A percentile compares a stretch with the other conserved stretches of the same genome.
These are phyloP conservation scores for Russula olivacea DNA, from an alignment of 768 basidiomycete genomes.

Conservation along the genomic window DNA sequence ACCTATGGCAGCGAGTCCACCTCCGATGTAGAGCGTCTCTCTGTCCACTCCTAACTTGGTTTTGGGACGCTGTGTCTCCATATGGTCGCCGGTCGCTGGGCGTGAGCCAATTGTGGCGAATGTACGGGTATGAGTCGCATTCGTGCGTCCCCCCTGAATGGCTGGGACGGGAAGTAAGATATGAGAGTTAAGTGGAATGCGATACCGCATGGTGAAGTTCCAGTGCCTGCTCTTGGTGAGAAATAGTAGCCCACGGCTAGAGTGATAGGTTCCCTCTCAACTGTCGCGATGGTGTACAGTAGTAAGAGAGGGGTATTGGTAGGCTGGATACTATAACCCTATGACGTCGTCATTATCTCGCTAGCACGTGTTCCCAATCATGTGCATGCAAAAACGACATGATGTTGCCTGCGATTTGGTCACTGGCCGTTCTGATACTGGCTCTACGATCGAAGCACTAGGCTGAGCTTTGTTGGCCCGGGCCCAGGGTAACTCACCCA, in stretches of 20 bases:
- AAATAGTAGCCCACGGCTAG: background rate
- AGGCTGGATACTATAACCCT: background rate
- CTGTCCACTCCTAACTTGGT: background rate
- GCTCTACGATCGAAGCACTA: too few species aligned
- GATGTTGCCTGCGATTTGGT: too few species aligned
- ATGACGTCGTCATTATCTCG: conserved; percentile 7
- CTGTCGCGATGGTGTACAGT: background rate
- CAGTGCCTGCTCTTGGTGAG: conserved; percentile 36
- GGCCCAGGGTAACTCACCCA: too few species aligned
- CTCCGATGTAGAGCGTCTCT: conserved; percentile 17
- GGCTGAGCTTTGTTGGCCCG: too few species aligned
- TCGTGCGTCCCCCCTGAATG: background rate
- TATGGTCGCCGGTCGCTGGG: conserved; percentile 6
- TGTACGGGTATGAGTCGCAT: background rate
- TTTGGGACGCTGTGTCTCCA: background rate
- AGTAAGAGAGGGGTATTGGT: background rate
- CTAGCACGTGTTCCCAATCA: background rate
- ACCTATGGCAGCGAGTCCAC: conserved; percentile 17
- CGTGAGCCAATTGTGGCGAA: conserved; percentile 11
- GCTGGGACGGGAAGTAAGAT: conserved; percentile 1
- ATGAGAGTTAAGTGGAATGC: background rate
- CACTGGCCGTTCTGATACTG: too few species aligned
- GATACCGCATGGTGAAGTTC: conserved; percentile 2
- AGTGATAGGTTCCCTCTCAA: too few species aligned
- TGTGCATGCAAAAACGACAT: background rate